These are phyloP conservation scores for Pisolithus orientalis DNA, from an alignment of 768 basidiomycete species.

Conservation along the genomic window DNA sequence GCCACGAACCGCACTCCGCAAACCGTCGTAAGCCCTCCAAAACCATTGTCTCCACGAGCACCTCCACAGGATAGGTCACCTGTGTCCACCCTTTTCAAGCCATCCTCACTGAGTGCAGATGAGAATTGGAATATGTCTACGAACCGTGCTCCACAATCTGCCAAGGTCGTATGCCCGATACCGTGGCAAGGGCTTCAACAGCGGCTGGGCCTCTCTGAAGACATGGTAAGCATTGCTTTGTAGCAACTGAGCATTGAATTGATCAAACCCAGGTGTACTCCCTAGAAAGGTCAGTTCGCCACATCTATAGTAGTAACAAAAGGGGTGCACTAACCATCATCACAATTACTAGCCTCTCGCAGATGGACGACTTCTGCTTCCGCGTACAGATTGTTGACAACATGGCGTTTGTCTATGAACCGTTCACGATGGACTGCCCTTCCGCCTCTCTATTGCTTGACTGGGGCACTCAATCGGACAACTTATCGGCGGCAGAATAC, in stretches of 20 bases:
- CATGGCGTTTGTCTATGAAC: slow-evolving; percentile 50
- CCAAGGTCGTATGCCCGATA: slow-evolving; percentile 27
- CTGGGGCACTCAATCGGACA: slow-evolving; percentile 38
- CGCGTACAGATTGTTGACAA: slow-evolving; percentile 33
- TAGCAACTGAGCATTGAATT: background rate
- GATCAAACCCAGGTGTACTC: slow-evolving; percentile 19
- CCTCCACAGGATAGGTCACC: slow-evolving; percentile 2
- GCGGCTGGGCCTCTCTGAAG: slow-evolving; percentile 31
- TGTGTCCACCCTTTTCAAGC: background rate
- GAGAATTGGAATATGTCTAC: slow-evolving; percentile 37
- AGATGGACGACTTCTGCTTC: slow-evolving; percentile 35
- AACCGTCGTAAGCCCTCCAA: background rate
- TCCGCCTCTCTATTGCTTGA: slow-evolving; percentile 42
- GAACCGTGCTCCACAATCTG: slow-evolving; percentile 31
- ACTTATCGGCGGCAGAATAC: slow-evolving; percentile 28
- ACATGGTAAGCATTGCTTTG: slow-evolving; percentile 30
- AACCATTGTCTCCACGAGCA: background rate
- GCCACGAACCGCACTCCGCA: slow-evolving; percentile 27
- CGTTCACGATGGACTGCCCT: slow-evolving; percentile 46
- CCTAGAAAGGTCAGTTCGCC: slow-evolving; percentile 19
- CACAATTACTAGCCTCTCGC: slow-evolving; percentile 24
- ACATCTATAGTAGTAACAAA: background rate
- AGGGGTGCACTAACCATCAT: background rate
- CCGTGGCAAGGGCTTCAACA: slow-evolving; percentile 20
- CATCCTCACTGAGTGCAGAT: slow-evolving; percentile 10